Evolutionary conservation across 148 eudicot genomes (phyloP).

Genomic region (Fagopyrum esculentum): DNA sequence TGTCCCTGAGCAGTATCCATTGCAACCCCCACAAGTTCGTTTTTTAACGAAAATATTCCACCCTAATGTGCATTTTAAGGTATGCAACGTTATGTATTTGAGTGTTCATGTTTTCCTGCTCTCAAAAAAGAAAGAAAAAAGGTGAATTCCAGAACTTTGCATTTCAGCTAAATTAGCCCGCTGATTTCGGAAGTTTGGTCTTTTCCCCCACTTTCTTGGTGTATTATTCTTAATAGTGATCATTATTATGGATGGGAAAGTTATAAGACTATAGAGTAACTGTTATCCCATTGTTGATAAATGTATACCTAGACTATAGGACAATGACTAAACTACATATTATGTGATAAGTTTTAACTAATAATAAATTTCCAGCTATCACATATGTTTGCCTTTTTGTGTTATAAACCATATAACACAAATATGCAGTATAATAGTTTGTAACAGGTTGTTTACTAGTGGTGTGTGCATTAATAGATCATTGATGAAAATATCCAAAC

Average conservation of each 20-base stretch:
- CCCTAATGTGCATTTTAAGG: conserved; percentile 98
- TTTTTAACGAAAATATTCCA: conserved; percentile 96
- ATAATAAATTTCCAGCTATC: too few species aligned
- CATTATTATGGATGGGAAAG: background rate
- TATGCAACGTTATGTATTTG: conserved; percentile 8
- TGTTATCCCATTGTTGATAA: background rate
- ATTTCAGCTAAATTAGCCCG: too few species aligned
- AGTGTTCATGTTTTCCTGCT: background rate
- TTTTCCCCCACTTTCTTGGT: background rate
- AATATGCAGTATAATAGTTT: too few species aligned
- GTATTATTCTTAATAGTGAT: background rate
- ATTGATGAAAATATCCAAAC: too few species aligned
- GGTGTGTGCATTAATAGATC: too few species aligned
- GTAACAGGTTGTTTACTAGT: too few species aligned
- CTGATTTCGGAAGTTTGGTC: too few species aligned
- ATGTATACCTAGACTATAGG: background rate
- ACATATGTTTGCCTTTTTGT: too few species aligned
- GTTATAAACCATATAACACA: too few species aligned
- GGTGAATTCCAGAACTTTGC: too few species aligned
- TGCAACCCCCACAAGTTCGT: conserved; percentile 99
- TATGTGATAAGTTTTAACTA: background rate
- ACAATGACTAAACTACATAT: background rate
- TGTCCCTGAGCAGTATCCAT: conserved; percentile 91
- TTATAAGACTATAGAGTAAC: background rate
- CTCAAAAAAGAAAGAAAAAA: too few species aligned